A percentile compares a stretch with the other conserved stretches of the same genome.
Conservation (phyloP, 805 yeast genomes). For the Yarrowia deformans region DNA sequence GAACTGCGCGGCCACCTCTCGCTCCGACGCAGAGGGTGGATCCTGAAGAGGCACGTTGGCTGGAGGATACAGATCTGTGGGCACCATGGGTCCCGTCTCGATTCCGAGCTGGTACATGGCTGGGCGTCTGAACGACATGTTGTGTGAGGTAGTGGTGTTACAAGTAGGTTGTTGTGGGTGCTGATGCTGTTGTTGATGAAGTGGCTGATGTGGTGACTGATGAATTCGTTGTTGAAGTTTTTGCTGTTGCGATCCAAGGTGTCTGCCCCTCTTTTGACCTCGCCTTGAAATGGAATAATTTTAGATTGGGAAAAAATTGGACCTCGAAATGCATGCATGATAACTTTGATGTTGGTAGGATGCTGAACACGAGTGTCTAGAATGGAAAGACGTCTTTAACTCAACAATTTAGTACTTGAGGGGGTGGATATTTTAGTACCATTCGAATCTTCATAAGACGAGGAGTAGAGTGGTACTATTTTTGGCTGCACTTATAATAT, state of each 20-base stretch:
- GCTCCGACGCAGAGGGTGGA: conserved; percentile 41
- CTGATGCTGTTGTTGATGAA: neutral
- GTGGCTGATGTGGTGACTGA: neutral
- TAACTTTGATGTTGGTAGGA: conserved; percentile 6
- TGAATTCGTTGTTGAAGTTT: neutral
- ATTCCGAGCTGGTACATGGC: conserved; percentile 45
- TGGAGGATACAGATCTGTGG: conserved; percentile 45
- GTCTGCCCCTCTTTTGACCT: neutral
- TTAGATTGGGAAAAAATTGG: conserved; percentile 33
- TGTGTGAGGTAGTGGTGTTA: neutral
- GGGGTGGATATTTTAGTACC: no score
- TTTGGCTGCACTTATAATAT: no score
- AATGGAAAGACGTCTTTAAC: no score
- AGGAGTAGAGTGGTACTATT: no score
- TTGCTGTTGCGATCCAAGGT: neutral
- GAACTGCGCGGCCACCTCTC: conserved; percentile 45
- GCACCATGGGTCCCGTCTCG: conserved; percentile 41
- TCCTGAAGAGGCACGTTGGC: conserved; percentile 44
- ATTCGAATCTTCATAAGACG: no score
- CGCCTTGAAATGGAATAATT: neutral
- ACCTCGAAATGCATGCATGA: conserved; percentile 16
- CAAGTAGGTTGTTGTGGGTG: no score
- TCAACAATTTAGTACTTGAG: no score
- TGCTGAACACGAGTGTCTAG: neutral
- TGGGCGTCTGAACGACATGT: conserved; percentile 44